phyloP scores from a whole-genome alignment of 1,139 yeast species.

The Scheffersomyces titani region DNA sequence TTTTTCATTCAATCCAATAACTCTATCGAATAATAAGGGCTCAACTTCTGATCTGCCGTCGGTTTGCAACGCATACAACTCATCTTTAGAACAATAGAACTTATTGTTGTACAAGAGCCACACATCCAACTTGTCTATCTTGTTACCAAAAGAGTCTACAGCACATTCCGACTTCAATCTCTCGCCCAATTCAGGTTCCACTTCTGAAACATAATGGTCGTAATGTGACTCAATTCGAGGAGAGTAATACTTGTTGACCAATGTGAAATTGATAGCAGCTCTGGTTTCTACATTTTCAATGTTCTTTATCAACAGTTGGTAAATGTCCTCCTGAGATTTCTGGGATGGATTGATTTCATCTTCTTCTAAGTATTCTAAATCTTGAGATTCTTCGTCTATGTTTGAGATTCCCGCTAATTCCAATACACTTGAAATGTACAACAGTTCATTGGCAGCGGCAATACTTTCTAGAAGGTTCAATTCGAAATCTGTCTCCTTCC shows the following conservation, averaged over 20 bases:
- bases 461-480: slow-evolving; percentile 58
- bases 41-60: slow-evolving; percentile 22
- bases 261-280: slow-evolving; percentile 44
- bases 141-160: slow-evolving; percentile 39
- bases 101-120: slow-evolving; percentile 58
- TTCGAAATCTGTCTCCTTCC: slow-evolving; percentile 44
- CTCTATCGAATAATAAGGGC: slow-evolving; percentile 55
- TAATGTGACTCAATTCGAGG: slow-evolving; percentile 70
- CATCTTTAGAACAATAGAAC: slow-evolving; percentile 64
- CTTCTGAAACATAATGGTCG: slow-evolving; percentile 43
- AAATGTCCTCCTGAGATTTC: slow-evolving; percentile 38
- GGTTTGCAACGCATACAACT: slow-evolving; percentile 67
- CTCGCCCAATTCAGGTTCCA: slow-evolving; percentile 20
- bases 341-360: slow-evolving; percentile 7
- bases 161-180: slow-evolving; percentile 25
- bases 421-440: slow-evolving; percentile 49
- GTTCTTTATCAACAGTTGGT: slow-evolving; percentile 32
- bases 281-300: slow-evolving; percentile 16
- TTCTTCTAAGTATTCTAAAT: slow-evolving; percentile 4
- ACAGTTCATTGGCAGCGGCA: slow-evolving; percentile 47
- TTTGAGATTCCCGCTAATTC: slow-evolving; percentile 34
- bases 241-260: slow-evolving; percentile 54
- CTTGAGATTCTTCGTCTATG: slow-evolving; percentile 20
- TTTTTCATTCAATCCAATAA: slow-evolving; percentile 46
- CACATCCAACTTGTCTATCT: slow-evolving; percentile 32